Evolutionary conservation across 768 basidiomycete species (phyloP).

Genomic region (Albatrellus ellisii): DNA sequence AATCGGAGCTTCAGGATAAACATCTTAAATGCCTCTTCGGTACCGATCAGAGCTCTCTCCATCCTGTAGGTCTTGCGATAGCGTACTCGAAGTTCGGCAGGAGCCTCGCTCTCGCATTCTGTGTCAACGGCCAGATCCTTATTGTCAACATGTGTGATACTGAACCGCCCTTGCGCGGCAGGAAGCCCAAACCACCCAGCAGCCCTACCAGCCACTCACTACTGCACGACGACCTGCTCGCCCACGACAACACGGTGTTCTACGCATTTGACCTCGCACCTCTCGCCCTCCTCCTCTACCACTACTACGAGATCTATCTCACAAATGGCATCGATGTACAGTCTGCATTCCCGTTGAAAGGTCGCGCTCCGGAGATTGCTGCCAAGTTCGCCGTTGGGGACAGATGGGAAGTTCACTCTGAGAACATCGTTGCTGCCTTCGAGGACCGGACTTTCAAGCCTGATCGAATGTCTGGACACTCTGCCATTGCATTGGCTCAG

Average conservation of each 20-base stretch:
- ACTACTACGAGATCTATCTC: conserved; percentile 29
- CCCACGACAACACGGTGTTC: conserved; percentile 29
- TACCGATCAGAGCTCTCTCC: conserved; percentile 12
- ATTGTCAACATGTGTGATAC: conserved; percentile 13
- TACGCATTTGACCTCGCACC: conserved; percentile 43
- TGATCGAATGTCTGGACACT: too few species aligned
- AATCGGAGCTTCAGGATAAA: too few species aligned
- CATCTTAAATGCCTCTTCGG: too few species aligned
- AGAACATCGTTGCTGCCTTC: conserved; percentile 16
- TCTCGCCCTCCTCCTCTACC: conserved; percentile 34
- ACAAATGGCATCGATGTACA: conserved; percentile 45
- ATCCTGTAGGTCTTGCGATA: conserved; percentile 34
- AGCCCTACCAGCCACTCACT: conserved; percentile 11
- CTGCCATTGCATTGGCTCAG: conserved; percentile 10
- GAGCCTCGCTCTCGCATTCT: conserved; percentile 33
- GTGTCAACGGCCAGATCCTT: conserved; percentile 20
- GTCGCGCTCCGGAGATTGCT: conserved; percentile 27
- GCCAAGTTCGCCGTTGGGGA: conserved; percentile 22
- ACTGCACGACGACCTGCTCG: too few species aligned
- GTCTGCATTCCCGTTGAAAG: conserved; percentile 26
- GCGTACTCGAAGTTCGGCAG: conserved; percentile 30
- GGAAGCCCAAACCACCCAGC: not conserved
- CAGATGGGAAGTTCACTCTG: conserved; percentile 6
- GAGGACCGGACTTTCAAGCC: conserved; percentile 8
- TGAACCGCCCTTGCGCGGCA: not conserved